Percentiles rank a stretch among this genome's conserved stretches.
These are phyloP conservation scores for Calonectria ilicicola DNA, from an alignment of 2,329 filamentous ascomycete genomes.

Conservation along the genomic window DNA sequence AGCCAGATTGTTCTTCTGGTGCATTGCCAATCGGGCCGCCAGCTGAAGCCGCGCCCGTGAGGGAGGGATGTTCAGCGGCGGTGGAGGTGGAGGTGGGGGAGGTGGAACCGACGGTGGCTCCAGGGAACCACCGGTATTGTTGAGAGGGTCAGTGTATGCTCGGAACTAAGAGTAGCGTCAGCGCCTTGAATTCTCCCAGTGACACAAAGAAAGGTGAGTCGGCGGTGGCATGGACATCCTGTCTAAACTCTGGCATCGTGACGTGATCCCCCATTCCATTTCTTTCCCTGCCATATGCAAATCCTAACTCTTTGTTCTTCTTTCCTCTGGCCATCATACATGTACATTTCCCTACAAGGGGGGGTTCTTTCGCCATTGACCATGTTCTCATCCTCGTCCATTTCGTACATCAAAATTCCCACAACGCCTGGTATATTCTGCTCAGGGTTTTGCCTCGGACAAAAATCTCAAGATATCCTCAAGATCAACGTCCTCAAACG, in stretches of 20 bases:
- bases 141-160: slow-evolving; percentile 68
- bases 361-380: slow-evolving; percentile 30
- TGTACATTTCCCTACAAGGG: slow-evolving; percentile 36
- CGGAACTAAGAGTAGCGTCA: slow-evolving; percentile 62
- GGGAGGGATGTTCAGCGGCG: slow-evolving; percentile 86
- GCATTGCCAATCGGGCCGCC: slow-evolving; percentile 86
- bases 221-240: slow-evolving; percentile 38
- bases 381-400: slow-evolving; percentile 27
- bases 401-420: slow-evolving; percentile 30
- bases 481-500: slow-evolving; percentile 44
- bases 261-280: slow-evolving; percentile 45
- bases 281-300: slow-evolving; percentile 39
- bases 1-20: slow-evolving; percentile 71
- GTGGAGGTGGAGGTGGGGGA: slow-evolving; percentile 75
- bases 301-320: slow-evolving; percentile 34
- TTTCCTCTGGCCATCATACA: slow-evolving; percentile 35
- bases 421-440: slow-evolving; percentile 39
- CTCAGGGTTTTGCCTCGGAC: slow-evolving; percentile 35
- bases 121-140: slow-evolving; percentile 59
- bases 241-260: slow-evolving; percentile 43
- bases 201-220: slow-evolving; percentile 39
- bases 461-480: slow-evolving; percentile 42
- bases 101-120: slow-evolving; percentile 70
- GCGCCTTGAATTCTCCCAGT: slow-evolving; percentile 30
- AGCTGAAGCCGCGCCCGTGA: slow-evolving; percentile 89